Base-by-base conservation (phyloP, 352 stramenopile species). In the Phytophthora sojae region DNA sequence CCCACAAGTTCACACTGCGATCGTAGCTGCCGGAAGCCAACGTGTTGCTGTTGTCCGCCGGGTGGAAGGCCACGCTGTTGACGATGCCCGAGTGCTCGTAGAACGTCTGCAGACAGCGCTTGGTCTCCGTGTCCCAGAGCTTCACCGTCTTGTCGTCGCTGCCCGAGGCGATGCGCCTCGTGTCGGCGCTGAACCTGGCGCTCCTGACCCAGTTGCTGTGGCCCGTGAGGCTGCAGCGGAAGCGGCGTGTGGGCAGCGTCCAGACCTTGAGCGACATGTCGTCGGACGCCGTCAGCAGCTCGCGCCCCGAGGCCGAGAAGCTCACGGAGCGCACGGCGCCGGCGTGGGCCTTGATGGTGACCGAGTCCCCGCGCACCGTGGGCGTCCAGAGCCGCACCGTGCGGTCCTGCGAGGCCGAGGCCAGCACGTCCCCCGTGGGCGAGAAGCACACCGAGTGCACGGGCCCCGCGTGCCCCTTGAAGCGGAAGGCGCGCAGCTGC, bases 191-290 rank as follows among this genome's bases (percentile, higher is more conserved):
- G 71, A 98, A 98, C 2, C 66, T 61, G 14, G 89, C 88, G 32
- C 85, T 92, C 32, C 95, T 87, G 21, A 98, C 95, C 95, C 94
- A 98, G 71, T 98, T 98, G 61, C 76, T 93, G 73, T 98, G 95
- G 19, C 94, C 94, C 2, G 82, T 91, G 17, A 97, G 75, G 47
- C 89, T 95, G 68, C 90, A 97, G 49, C 92, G 71, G 69, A 98
- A 98, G 47, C 92, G 88, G 8, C 89, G 66, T 8, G 79, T 86
- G 4, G 94, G 91, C 39, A 98, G 67, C 44, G 85, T 71, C 85
- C 87, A 97, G 21, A 98, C 65, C 70, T 98, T 98, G 62, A 97
- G 81, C 17, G 88, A 95, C 82, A 98, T 98, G 73, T 98, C 95
- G 73, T 98, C 93, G 21, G 91, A 97, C 25, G 84, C 89, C 6